Percentiles rank a stretch among this genome's conserved stretches.
Conservation (phyloP, 2,329 filamentous ascomycete genomes). For the Monosporascus sp. region DNA sequence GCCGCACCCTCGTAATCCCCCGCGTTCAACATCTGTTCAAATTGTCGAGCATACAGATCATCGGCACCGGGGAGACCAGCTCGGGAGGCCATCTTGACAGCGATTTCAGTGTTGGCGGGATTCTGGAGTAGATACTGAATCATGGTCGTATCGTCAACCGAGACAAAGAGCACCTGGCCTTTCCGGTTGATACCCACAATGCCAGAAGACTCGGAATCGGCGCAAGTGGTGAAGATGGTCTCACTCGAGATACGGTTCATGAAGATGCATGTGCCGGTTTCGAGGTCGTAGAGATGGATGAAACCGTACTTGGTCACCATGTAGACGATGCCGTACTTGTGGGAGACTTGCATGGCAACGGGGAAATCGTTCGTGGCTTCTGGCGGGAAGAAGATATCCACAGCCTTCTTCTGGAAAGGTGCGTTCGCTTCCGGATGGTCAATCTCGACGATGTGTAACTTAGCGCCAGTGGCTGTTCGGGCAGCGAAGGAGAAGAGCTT, state of each 20-base stretch:
- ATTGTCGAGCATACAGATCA: constrained; percentile 85
- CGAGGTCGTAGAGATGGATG: constrained; percentile 96
- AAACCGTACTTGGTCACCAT: constrained; percentile 98
- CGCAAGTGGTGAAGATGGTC: constrained; percentile 92
- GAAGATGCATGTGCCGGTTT: constrained; percentile 93
- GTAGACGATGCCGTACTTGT: constrained; percentile 95
- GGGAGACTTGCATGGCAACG: constrained; percentile 93
- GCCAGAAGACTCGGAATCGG: constrained; percentile 77
- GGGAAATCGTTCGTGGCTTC: constrained; percentile 97
- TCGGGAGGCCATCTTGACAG: constrained; percentile 92
- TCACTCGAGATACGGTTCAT: constrained; percentile 99
- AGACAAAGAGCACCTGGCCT: constrained; percentile 92
- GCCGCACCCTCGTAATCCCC: constrained; percentile 85
- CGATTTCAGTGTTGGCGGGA: constrained; percentile 86
- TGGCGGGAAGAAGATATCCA: constrained; percentile 95
- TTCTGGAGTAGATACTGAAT: constrained; percentile 96
- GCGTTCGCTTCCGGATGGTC: constrained; percentile 89
- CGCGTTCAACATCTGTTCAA: constrained; percentile 76
- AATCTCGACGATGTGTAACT: constrained; percentile 96
- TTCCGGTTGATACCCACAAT: constrained; percentile 95
- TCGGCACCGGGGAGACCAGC: constrained; percentile 92
- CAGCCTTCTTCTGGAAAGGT: constrained; percentile 87
- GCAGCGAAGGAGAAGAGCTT: constrained; percentile 97
- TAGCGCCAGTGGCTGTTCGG: constrained; percentile 80
- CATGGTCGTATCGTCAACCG: constrained; percentile 84